Conservation (phyloP, 2,329 filamentous ascomycete genomes). For the Fusarium sp. region DNA sequence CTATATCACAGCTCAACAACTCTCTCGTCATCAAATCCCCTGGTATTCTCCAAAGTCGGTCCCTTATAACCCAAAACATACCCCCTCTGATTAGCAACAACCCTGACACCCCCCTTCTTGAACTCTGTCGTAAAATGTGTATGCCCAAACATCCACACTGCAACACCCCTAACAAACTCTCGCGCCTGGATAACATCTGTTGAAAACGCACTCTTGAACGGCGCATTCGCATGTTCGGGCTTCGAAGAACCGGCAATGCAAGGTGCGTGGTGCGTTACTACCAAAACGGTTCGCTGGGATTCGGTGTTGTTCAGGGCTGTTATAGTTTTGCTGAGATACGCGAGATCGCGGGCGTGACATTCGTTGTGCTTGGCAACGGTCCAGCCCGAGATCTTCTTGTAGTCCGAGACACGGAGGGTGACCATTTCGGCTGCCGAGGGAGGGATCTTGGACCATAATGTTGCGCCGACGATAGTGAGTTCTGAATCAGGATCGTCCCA, state of each 20-base stretch:
- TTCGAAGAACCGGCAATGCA: slow-evolving; percentile 59
- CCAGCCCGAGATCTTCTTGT: slow-evolving; percentile 64
- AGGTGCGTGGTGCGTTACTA: slow-evolving; percentile 69
- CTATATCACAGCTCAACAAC: slow-evolving; percentile 37
- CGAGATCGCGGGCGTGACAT: slow-evolving; percentile 58
- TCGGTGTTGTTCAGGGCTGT: slow-evolving; percentile 36
- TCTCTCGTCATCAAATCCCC: slow-evolving; percentile 40
- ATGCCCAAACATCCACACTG: slow-evolving; percentile 60
- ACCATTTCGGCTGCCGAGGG: slow-evolving; percentile 54
- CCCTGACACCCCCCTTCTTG: slow-evolving; percentile 46
- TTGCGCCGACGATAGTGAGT: slow-evolving; percentile 67
- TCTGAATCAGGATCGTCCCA: slow-evolving; percentile 54
- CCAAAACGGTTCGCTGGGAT: slow-evolving; percentile 51
- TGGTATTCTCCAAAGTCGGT: slow-evolving; percentile 39
- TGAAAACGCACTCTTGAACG: slow-evolving; percentile 62
- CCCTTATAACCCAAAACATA: slow-evolving; percentile 50
- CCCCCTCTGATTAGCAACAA: slow-evolving; percentile 61
- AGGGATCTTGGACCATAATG: slow-evolving; percentile 65
- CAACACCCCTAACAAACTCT: slow-evolving; percentile 49
- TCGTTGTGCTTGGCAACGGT: slow-evolving; percentile 60
- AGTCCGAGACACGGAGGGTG: slow-evolving; percentile 61
- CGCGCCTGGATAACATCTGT: slow-evolving; percentile 56
- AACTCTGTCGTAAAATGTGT: slow-evolving; percentile 59
- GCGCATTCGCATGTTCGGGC: slow-evolving; percentile 59
- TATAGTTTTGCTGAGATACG: slow-evolving; percentile 61